Conservation (phyloP, 106 monocot genomes). For the Hemerocallis citrina region DNA sequence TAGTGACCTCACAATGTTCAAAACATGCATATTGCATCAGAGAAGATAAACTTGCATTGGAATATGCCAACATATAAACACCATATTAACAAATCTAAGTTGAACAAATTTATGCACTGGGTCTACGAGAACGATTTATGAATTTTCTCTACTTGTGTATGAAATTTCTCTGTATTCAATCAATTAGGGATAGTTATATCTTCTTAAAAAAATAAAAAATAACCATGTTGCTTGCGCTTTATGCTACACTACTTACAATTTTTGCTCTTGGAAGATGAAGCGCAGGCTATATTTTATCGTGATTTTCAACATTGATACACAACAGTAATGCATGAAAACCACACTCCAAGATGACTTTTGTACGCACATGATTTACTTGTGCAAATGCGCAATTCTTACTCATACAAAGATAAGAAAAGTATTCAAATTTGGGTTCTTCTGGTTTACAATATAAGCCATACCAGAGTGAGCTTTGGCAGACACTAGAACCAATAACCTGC, state of each 20-base stretch:
- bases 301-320: no score
- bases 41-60: not conserved
- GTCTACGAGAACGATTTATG: no score
- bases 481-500: constrained; percentile 59
- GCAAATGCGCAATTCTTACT: no score
- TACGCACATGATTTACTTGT: not conserved
- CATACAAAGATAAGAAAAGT: not conserved
- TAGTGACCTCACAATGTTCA: not conserved
- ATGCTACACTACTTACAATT: no score
- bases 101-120: no score
- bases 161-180: no score
- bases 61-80: not conserved
- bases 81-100: no score
- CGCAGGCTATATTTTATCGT: no score
- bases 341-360: not conserved
- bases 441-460: constrained; percentile 24
- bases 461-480: constrained; percentile 51
- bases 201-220: no score
- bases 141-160: no score
- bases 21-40: not conserved
- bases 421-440: not conserved
- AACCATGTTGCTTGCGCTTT: no score
- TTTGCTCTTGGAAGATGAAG: not conserved
- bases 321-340: not conserved
- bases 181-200: no score